Percentiles rank a stretch among this genome's conserved stretches.
phyloP scores from a whole-genome alignment of 352 stramenopile species.

The Blastocystis sp. region DNA sequence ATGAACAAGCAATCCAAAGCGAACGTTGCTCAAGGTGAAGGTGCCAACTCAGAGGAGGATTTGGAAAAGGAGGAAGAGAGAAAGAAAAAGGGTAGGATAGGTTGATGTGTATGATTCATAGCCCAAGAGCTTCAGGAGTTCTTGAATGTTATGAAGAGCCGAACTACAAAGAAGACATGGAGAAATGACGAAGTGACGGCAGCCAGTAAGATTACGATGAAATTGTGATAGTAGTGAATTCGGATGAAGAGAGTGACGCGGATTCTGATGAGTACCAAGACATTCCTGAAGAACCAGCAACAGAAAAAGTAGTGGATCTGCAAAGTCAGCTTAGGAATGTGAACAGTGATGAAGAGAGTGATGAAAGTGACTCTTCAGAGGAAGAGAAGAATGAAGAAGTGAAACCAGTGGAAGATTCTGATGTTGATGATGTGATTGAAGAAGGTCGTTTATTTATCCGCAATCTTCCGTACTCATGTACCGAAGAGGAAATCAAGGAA shows the following conservation, averaged over 20 bases:
- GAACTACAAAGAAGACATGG: slow-evolving; percentile 79
- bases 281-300: background rate
- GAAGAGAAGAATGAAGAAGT: slow-evolving; percentile 46
- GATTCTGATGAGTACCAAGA: slow-evolving; percentile 1
- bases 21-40: slow-evolving; percentile 63
- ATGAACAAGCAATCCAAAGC: slow-evolving; percentile 54
- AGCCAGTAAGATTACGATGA: background rate
- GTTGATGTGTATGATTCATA: background rate
- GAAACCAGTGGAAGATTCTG: slow-evolving; percentile 19
- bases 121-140: slow-evolving; percentile 75
- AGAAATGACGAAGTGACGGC: slow-evolving; percentile 74
- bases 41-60: slow-evolving; percentile 57
- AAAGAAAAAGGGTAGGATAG: slow-evolving; percentile 67
- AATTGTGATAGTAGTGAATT: background rate
- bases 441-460: slow-evolving; percentile 85
- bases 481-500: slow-evolving; percentile 86
- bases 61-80: slow-evolving; percentile 65
- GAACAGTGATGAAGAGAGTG: slow-evolving; percentile 61
- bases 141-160: slow-evolving; percentile 79
- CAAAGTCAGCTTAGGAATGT: background rate
- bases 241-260: background rate
- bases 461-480: slow-evolving; percentile 89
- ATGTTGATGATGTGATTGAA: background rate
- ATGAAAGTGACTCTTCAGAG: slow-evolving; percentile 66
- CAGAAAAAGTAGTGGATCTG: background rate